Percentiles rank a stretch among this genome's conserved stretches.
Evolutionary conservation across 129 eudicot species (phyloP).

Genomic region (Tanacetum coccineum): DNA sequence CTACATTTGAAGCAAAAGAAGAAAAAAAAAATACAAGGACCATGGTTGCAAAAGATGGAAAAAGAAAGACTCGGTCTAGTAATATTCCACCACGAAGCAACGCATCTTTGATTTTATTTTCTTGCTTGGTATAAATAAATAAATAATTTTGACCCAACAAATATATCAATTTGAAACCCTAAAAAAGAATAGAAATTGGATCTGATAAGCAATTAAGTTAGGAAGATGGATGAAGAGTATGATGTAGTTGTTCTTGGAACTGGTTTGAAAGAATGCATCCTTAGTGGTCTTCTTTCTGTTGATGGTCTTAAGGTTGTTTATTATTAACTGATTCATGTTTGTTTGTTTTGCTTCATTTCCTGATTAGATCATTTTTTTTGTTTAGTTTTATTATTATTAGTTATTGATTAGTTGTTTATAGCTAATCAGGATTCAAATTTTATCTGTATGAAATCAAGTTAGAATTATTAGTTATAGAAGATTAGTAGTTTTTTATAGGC

Average conservation of each 20-base stretch:
- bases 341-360: neutral
- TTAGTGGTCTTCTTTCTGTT: slow-evolving; percentile 92
- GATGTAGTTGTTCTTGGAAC: slow-evolving; percentile 86
- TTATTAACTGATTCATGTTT: neutral
- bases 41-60: neutral
- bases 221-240: slow-evolving; percentile 80
- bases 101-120: slow-evolving; percentile 22
- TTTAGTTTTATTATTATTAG: no score
- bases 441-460: no score
- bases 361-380: neutral
- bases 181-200: neutral
- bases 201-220: slow-evolving; percentile 3
- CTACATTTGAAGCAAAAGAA: no score
- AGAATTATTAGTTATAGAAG: no score
- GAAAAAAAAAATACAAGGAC: neutral
- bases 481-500: no score
- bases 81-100: slow-evolving; percentile 29
- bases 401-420: no score
- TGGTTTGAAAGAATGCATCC: slow-evolving; percentile 93
- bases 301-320: slow-evolving; percentile 76
- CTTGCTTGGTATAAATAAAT: neutral
- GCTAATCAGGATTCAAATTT: no score
- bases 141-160: neutral
- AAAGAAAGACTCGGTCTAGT: slow-evolving; percentile 9
- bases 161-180: no score